These are phyloP conservation scores for Penicillium nucicola DNA, from an alignment of 495 filamentous ascomycete species.

Conservation along the genomic window DNA sequence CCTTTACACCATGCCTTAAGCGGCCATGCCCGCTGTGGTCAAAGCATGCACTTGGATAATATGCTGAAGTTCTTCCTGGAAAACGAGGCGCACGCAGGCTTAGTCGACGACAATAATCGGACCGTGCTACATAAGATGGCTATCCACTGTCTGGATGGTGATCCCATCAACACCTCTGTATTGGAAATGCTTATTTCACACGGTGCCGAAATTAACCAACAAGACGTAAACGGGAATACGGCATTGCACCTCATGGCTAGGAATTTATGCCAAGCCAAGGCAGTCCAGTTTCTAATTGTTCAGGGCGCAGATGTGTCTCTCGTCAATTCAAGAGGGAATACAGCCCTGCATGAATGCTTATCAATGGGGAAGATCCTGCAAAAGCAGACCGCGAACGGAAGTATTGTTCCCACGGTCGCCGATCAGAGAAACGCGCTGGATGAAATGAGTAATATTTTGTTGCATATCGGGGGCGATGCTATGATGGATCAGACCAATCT, in stretches of 20 bases:
- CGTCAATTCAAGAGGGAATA: constrained; percentile 9
- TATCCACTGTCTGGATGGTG: neutral
- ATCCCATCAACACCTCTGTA: constrained; percentile 6
- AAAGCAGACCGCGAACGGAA: too few relatives aligned
- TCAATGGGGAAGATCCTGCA: too few relatives aligned
- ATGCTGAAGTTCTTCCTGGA: constrained; percentile 3
- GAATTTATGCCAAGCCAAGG: constrained; percentile 7
- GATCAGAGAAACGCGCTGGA: too few relatives aligned
- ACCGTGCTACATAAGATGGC: constrained; percentile 15
- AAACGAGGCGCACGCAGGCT: constrained; percentile 6
- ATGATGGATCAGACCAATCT: too few relatives aligned
- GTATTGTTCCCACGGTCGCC: too few relatives aligned
- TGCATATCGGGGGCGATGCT: too few relatives aligned
- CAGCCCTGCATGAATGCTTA: constrained; percentile 18
- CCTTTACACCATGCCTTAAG: neutral
- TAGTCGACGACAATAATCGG: constrained; percentile 6
- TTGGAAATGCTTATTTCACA: constrained; percentile 11
- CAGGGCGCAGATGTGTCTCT: constrained; percentile 13
- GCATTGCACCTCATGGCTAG: constrained; percentile 13
- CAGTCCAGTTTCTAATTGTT: constrained; percentile 5
- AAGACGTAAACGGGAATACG: constrained; percentile 5
- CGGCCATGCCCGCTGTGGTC: neutral
- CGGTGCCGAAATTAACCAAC: constrained; percentile 5
- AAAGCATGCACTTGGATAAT: constrained; percentile 6
- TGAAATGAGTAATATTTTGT: too few relatives aligned